These are phyloP conservation scores for Phytopythium helicoides DNA, from an alignment of 352 stramenopile species.

Conservation along the genomic window DNA sequence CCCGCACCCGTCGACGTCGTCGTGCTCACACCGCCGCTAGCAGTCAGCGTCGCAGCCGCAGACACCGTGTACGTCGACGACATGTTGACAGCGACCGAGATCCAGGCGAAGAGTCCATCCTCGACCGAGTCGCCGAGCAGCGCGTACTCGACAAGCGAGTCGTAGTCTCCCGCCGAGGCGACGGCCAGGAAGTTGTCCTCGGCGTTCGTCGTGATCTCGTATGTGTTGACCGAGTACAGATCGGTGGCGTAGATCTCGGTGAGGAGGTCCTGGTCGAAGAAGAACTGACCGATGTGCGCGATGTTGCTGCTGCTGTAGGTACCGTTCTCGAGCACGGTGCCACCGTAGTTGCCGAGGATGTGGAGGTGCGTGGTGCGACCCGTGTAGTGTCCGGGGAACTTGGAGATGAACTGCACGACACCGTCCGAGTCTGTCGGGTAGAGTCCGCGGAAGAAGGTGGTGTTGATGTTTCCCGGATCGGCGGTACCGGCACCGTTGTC, in stretches of 20 bases:
- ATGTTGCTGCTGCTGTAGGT: constrained; percentile 20
- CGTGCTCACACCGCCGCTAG: constrained; percentile 1
- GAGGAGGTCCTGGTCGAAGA: constrained; percentile 24
- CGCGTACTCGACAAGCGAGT: constrained; percentile 15
- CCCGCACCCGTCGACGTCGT: background rate
- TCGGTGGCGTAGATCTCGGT: constrained; percentile 7
- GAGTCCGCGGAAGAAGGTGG: constrained; percentile 19
- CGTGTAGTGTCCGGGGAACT: constrained; percentile 21
- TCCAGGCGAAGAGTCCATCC: constrained; percentile 16
- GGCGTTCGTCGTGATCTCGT: constrained; percentile 13
- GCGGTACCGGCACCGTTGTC: constrained; percentile 17
- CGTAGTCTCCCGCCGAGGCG: constrained; percentile 7
- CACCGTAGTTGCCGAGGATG: constrained; percentile 15
- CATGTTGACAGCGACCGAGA: constrained; percentile 21
- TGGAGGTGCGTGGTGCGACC: constrained; percentile 20
- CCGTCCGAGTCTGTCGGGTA: constrained; percentile 20
- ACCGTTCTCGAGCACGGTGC: constrained; percentile 15
- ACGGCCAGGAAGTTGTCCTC: constrained; percentile 7
- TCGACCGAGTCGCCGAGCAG: constrained; percentile 8
- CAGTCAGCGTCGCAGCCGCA: background rate
- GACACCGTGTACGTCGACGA: constrained; percentile 6
- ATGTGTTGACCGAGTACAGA: constrained; percentile 14
- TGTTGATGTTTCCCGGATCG: constrained; percentile 22
- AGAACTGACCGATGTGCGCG: constrained; percentile 21
- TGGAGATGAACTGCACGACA: constrained; percentile 21